Conservation (phyloP, 352 stramenopile species). For the Phytophthora megakarya region DNA sequence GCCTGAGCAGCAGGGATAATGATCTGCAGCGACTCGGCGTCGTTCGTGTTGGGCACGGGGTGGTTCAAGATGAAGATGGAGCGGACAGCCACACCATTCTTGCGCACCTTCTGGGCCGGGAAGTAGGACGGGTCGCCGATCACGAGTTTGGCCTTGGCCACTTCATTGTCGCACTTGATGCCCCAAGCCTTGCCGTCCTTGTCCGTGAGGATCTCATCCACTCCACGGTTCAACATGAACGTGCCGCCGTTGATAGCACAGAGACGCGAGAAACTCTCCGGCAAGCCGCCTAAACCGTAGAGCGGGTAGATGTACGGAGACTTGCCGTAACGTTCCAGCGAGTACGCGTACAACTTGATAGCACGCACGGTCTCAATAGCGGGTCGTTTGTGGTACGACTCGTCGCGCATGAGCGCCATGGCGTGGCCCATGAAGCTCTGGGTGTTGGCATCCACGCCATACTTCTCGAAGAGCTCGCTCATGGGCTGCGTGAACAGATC, state of each 20-base stretch:
- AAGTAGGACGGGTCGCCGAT: constrained; percentile 99
- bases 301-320: constrained; percentile 99
- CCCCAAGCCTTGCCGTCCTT: constrained; percentile 93
- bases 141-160: constrained; percentile 97
- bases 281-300: constrained; percentile 98
- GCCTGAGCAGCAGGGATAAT: constrained; percentile 98
- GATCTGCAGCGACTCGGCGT: constrained; percentile 97
- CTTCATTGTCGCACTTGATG: constrained; percentile 91
- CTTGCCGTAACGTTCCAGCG: constrained; percentile 96
- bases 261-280: constrained; percentile 98
- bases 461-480: constrained; percentile 98
- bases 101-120: constrained; percentile 89
- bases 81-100: constrained; percentile 95
- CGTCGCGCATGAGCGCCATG: constrained; percentile 97
- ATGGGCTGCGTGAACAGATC: constrained; percentile 97
- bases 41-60: constrained; percentile 96
- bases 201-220: constrained; percentile 95
- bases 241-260: constrained; percentile 99
- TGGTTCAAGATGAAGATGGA: constrained; percentile 99
- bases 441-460: constrained; percentile 97
- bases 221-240: constrained; percentile 99
- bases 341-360: constrained; percentile 99
- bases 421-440: constrained; percentile 99
- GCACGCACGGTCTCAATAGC: constrained; percentile 95
- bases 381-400: constrained; percentile 84